Base-by-base conservation (phyloP, 2,329 filamentous ascomycete species). In the Fusarium domesticum region DNA sequence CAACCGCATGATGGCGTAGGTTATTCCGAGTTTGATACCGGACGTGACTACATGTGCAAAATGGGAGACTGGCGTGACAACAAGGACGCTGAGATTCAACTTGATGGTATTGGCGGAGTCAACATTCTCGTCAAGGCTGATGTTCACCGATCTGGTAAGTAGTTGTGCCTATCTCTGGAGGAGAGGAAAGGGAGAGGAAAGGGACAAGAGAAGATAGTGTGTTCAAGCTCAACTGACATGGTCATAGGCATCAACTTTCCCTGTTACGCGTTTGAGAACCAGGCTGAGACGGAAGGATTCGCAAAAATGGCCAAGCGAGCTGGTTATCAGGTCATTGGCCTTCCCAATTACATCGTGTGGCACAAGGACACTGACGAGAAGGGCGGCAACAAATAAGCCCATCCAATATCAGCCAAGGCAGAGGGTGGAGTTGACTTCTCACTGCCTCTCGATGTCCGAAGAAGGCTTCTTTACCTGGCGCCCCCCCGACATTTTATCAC, bases 321-420 rank as follows among this genome's bases (percentile, higher is more conserved):
- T 15, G 93, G 93, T 35, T 97, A 96, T 66, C 79, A 89, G 62
- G 93, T 98, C 18, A 81, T 89, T 57, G 93, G 93, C 35, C 75
- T 98, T 43, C 93, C 92, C 33, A 98, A 98, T 68, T 98, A 98
- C 66, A 85, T 98, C 39, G 92, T 98, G 47, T 98, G 93, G 93
- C 93, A 98, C 66, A 88, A 96, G 61, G 93, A 98, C 67, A 98
- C 93, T 3, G 83, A 91, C 44, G 93, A 98, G 74, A 96, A 96
- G 76, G 80, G 83, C 25, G 89, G 90, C 25, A 97, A 97, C 65
- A 64, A 70, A 57, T 80, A 70, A 47, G 42, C 31, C 10, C 14
- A 8, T 8, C 14, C 14, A 28, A 46, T 25, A 25, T 30, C 42
- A 41, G 19, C 32, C 28, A 35, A 35, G 32, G 41, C 17, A 41